Evolutionary conservation across 208 protist genomes (phyloP).

Genomic region (Trypanosoma lewisi): DNA sequence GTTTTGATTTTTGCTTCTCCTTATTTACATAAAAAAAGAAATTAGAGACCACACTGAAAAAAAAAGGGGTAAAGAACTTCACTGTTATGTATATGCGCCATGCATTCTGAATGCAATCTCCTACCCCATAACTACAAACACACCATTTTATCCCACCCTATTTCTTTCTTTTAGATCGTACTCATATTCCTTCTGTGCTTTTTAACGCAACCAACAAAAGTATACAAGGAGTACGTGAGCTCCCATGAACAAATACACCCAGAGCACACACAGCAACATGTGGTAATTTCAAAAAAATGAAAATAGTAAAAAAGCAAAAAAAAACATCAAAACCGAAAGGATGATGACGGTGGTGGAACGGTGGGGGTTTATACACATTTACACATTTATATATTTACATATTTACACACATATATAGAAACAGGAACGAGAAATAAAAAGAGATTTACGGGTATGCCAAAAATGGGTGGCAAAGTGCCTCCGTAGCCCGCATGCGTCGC

Average conservation of each 20-base stretch:
- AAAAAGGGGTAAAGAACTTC: background rate
- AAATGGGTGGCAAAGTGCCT: constrained; percentile 23
- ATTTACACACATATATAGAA: constrained; percentile 21
- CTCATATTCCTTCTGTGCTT: too few species aligned
- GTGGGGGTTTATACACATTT: constrained; percentile 5
- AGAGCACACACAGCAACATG: background rate
- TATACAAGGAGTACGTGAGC: too few species aligned
- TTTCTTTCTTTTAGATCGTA: too few species aligned
- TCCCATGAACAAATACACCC: background rate
- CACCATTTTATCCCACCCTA: too few species aligned
- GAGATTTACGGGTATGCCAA: background rate
- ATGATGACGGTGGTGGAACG: constrained; percentile 8
- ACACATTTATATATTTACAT: constrained; percentile 16
- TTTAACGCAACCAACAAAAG: too few species aligned
- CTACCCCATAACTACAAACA: too few species aligned
- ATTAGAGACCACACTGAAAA: background rate
- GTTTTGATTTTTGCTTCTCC: constrained; percentile 1
- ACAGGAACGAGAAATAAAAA: constrained; percentile 2
- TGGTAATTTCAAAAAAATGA: too few species aligned
- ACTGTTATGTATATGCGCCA: too few species aligned
- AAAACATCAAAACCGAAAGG: constrained; percentile 10
- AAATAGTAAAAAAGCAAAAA: constrained; percentile 10
- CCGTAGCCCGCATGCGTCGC: constrained; percentile 7
- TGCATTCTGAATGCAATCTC: too few species aligned
- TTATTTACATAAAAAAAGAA: constrained; percentile 5